Base-by-base conservation (phyloP, 257 asterid species). In the Thymus mandschuricus region DNA sequence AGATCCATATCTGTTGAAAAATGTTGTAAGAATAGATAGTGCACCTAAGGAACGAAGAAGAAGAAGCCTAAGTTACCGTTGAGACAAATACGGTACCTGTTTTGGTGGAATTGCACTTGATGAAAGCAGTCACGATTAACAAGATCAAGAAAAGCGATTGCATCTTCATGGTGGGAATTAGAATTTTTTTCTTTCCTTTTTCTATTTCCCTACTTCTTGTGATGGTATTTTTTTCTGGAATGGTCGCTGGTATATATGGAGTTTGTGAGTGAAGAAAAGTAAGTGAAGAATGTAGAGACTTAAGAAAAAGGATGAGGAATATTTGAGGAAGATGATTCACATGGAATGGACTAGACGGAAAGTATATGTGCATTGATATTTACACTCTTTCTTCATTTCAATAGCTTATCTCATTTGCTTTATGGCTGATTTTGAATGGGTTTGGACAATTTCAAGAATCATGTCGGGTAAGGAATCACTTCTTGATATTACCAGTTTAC, bases 121-220 rank as follows among this genome's bases (percentile, higher is more conserved):
- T 44, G 64, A 45, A 54, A 41, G 79, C 71, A 61, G 48, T 44
- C 52, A 65, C 34, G 31, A 76, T 43, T 48, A 71, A 35, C 73
- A 69, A 70, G 40, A 77, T 58, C 56, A 75, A 76, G 45, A 50
- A 2, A 51, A 65, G 66, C 33, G 59, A 41, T 66, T 40, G 78
- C 60, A 13, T 54, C 68, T 44, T 81, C 80, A 77, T 74, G 69
- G 51, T 80, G 59, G 34, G 10, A 10, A 41, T 11, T 12, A 5
- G 27, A 54, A 43, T 33, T 30, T n/a, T 15, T 3, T n/a, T 46
- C 8, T 54, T 1, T 10, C 21, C 21, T 21, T 21, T 21, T 21
- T 21, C 21, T 21, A 21, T 21, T 21, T 21, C 21, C 21, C 21
- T 21, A 21, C 21, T 21, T 21, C 21, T 21, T 38, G 31, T 48